Evolutionary conservation across 2,329 filamentous ascomycete species (phyloP), one percentile per base, ranked within the genome.

Genomic region (Aspergillus nomiae): DNA sequence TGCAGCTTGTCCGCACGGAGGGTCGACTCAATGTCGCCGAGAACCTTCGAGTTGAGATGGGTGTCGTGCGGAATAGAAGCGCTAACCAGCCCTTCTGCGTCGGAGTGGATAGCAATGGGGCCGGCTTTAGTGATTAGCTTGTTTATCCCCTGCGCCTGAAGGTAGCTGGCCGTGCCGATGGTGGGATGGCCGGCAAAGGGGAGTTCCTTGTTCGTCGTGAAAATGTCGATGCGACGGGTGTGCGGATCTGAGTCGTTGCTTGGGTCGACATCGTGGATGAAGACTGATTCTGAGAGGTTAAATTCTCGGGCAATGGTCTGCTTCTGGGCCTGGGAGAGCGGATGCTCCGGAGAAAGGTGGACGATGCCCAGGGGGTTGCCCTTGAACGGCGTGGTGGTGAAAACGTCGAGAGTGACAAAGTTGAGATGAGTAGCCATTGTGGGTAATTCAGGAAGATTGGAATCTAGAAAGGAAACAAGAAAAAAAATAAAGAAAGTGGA

Each of bases 281-380:
- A 86, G 28, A 86, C 83, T 0, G 83, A 86, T 66, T 88, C 86
- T 0, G 84, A 86, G 43, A 85, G 77, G 66, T 87, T 87, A 77
- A 87, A 87, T 66, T 87, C 86, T 36, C 76, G 73, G 6, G 85
- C 84, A 61, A 88, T 82, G 51, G 69, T 71, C 70, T 86, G 85
- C 70, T 87, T 85, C 65, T 83, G 79, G 41, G 75, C 73, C 59
- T 85, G 84, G 12, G 76, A 80, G 50, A 76, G 59, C 51, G 70
- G 64, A n/a, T 60, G 28, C 12, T 28, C 26, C 11, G 69, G 38
- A 12, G 74, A 71, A 14, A 87, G 74, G 46, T 79, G 76, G 64
- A 87, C 80, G n/a, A 87, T 79, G n/a, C 81, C 85, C 1, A 88
- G 76, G 3, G 83, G 85, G 64, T 87, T 87, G 50, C 85, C 85